phyloP scores from a whole-genome alignment of 805 yeast species.

The Candida xiaguanensis region DNA sequence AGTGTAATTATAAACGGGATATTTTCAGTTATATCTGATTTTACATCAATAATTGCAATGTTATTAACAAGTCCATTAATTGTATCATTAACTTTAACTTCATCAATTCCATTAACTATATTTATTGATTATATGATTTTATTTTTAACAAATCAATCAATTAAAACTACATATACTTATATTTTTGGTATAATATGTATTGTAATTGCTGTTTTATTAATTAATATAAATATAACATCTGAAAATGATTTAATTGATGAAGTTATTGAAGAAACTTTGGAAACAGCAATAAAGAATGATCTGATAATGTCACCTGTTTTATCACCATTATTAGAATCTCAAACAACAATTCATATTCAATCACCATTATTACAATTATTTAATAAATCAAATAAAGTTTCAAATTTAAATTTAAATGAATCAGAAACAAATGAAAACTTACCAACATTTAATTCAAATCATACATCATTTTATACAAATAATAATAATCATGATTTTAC shows the following conservation, averaged over 20 bases:
- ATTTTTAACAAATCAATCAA: constrained; percentile 15
- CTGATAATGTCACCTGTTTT: constrained; percentile 44
- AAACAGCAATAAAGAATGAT: constrained; percentile 45
- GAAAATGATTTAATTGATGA: constrained; percentile 44
- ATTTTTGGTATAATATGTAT: constrained; percentile 47
- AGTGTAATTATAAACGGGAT: constrained; percentile 40
- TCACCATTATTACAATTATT: constrained; percentile 1
- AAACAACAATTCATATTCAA: background rate
- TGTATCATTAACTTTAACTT: constrained; percentile 48
- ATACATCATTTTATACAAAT: constrained; percentile 4
- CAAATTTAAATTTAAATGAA: constrained; percentile 16
- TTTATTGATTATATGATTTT: constrained; percentile 43
- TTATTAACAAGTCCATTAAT: constrained; percentile 52
- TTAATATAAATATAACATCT: constrained; percentile 39
- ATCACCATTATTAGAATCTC: constrained; percentile 37
- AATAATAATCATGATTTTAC: constrained; percentile 9
- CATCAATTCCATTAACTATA: constrained; percentile 51
- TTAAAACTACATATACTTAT: constrained; percentile 27
- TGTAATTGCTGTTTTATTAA: constrained; percentile 43
- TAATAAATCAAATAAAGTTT: constrained; percentile 5
- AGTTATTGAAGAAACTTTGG: constrained; percentile 46
- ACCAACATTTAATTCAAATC: constrained; percentile 8
- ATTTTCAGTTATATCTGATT: constrained; percentile 48
- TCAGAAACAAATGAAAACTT: background rate
- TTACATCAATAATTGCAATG: constrained; percentile 47